phyloP scores from a whole-genome alignment of 78 protist species.

The Polysphondylium violaceum region DNA sequence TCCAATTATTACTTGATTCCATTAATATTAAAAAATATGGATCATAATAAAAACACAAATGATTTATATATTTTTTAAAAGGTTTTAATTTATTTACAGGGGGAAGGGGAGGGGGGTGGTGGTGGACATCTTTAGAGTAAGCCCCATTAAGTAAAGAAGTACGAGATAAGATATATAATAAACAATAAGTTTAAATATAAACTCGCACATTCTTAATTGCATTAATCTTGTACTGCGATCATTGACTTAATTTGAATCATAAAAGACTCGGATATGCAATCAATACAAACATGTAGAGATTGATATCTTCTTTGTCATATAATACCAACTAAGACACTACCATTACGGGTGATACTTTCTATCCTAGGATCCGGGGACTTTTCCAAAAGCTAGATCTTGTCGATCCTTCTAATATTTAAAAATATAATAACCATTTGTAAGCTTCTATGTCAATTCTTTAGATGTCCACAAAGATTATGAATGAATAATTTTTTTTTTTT shows the following conservation, averaged over 20 bases:
- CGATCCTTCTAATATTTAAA: not conserved
- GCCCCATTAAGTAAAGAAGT: constrained; percentile 32
- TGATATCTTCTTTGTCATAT: constrained; percentile 27
- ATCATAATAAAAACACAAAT: too few relatives aligned
- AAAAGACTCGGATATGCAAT: constrained; percentile 12
- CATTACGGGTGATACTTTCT: constrained; percentile 56
- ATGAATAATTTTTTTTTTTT: not conserved
- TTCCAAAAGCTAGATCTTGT: constrained; percentile 49
- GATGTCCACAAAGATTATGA: constrained; percentile 35
- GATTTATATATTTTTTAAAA: too few relatives aligned
- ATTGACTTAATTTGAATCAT: constrained; percentile 1
- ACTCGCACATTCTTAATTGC: constrained; percentile 9
- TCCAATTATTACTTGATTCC: too few relatives aligned
- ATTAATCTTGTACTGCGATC: constrained; percentile 35
- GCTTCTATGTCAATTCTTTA: constrained; percentile 15
- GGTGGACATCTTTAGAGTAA: constrained; percentile 47
- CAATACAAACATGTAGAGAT: not conserved
- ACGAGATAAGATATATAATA: not conserved
- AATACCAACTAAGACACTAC: constrained; percentile 4
- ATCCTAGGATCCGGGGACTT: constrained; percentile 65
- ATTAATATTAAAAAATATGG: too few relatives aligned
- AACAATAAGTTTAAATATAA: too few relatives aligned
- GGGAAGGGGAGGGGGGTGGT: constrained; percentile 19
- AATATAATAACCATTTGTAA: constrained; percentile 1
- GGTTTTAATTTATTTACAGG: not conserved